Evolutionary conservation across 495 filamentous ascomycete species (phyloP).

Genomic region (Annulohypoxylon nitens): DNA sequence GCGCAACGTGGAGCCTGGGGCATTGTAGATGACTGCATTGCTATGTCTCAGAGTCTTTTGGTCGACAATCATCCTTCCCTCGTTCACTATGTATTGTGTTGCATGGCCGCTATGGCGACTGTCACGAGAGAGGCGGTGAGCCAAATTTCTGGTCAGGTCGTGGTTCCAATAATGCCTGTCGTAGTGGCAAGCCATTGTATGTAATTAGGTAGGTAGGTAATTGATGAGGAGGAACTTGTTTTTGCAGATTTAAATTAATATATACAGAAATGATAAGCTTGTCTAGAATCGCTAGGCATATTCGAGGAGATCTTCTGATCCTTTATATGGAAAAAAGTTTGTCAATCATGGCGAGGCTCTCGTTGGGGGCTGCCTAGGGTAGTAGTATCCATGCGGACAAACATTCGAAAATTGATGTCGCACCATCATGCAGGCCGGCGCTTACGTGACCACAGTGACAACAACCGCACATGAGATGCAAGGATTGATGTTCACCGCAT

Average conservation of each 20-base stretch:
- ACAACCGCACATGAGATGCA: slow-evolving; percentile 1
- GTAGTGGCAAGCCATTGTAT: slow-evolving; percentile 37
- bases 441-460: slow-evolving; percentile 8
- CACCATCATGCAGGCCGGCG: background rate
- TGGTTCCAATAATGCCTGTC: slow-evolving; percentile 15
- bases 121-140: slow-evolving; percentile 25
- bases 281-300: background rate
- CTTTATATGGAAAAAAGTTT: background rate
- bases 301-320: too few species aligned
- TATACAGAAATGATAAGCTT: background rate
- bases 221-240: background rate
- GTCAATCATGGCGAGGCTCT: background rate
- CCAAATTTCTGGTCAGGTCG: slow-evolving; percentile 24
- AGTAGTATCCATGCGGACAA: background rate
- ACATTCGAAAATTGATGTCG: background rate
- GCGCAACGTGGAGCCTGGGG: slow-evolving; percentile 40
- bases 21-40: slow-evolving; percentile 53
- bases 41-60: slow-evolving; percentile 22
- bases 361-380: background rate
- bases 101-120: slow-evolving; percentile 26
- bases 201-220: slow-evolving; percentile 6
- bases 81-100: slow-evolving; percentile 45
- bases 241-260: background rate
- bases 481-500: background rate
- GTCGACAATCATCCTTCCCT: slow-evolving; percentile 39